Percentiles rank a stretch among this genome's conserved stretches.
Conservation (phyloP, 2,329 filamentous ascomycete species). For the Arthroderma sp. region DNA sequence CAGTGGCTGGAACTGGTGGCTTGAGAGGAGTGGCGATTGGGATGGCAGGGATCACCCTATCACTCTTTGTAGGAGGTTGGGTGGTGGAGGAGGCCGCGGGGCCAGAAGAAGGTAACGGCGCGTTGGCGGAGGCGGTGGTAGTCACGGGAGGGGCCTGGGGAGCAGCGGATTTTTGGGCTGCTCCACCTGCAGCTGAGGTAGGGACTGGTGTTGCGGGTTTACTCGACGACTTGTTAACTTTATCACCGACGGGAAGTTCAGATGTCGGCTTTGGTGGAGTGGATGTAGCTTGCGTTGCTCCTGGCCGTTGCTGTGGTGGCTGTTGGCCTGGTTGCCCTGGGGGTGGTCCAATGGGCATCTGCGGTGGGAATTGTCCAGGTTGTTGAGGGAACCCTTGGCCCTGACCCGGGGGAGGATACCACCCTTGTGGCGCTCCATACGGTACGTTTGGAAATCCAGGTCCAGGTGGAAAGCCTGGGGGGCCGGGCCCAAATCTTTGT, state of each 20-base stretch:
- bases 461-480: slow-evolving; percentile 36
- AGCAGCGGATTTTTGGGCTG: slow-evolving; percentile 18
- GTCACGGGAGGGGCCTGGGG: slow-evolving; percentile 15
- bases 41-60: slow-evolving; percentile 33
- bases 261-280: slow-evolving; percentile 26
- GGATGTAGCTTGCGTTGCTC: slow-evolving; percentile 17
- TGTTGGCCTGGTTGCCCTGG: slow-evolving; percentile 24
- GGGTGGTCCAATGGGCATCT: slow-evolving; percentile 44
- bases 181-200: slow-evolving; percentile 7
- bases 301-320: slow-evolving; percentile 22
- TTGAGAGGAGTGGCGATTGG: slow-evolving; percentile 29
- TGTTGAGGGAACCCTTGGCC: slow-evolving; percentile 60
- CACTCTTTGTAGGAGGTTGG: slow-evolving; percentile 21
- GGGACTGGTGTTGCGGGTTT: slow-evolving; percentile 23
- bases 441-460: slow-evolving; percentile 63
- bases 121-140: slow-evolving; percentile 16
- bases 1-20: slow-evolving; percentile 18
- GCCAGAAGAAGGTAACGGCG: slow-evolving; percentile 9
- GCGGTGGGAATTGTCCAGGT: slow-evolving; percentile 51
- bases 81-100: slow-evolving; percentile 13
- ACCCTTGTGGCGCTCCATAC: slow-evolving; percentile 62
- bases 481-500: slow-evolving; percentile 29
- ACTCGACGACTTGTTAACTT: slow-evolving; percentile 23
- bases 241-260: slow-evolving; percentile 31
- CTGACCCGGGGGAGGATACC: slow-evolving; percentile 63